A percentile compares a stretch with the other conserved stretches of the same genome.
phyloP scores from a whole-genome alignment of 495 filamentous ascomycete species.

The Hypoxylon fuscum region DNA sequence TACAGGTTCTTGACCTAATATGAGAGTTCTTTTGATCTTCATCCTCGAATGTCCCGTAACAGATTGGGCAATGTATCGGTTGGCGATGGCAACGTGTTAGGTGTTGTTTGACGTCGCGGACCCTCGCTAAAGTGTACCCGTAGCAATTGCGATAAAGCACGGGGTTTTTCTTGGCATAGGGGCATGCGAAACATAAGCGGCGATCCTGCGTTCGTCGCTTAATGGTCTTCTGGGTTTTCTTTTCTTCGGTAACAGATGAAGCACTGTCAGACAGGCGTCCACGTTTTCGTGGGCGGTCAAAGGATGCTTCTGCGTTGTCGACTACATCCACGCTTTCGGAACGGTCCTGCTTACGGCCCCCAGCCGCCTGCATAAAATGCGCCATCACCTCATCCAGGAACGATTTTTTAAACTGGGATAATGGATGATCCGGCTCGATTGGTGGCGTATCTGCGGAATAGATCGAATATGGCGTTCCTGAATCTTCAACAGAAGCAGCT shows the following conservation, averaged over 20 bases:
- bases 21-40: constrained; percentile 39
- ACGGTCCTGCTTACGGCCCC: constrained; percentile 16
- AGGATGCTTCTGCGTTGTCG: constrained; percentile 9
- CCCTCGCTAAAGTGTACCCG: constrained; percentile 39
- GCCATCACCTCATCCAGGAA: constrained; percentile 36
- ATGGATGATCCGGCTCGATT: constrained; percentile 32
- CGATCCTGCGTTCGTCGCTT: constrained; percentile 35
- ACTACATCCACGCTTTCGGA: constrained; percentile 11
- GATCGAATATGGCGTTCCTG: constrained; percentile 34
- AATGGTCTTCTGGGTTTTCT: constrained; percentile 20
- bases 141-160: constrained; percentile 42
- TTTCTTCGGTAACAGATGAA: constrained; percentile 13
- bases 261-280: constrained; percentile 15
- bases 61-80: constrained; percentile 45
- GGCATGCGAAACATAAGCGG: constrained; percentile 44
- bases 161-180: constrained; percentile 47
- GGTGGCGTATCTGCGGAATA: constrained; percentile 34
- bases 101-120: constrained; percentile 51
- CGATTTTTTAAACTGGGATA: constrained; percentile 31
- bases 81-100: constrained; percentile 43
- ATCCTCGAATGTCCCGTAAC: constrained; percentile 38
- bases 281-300: constrained; percentile 27
- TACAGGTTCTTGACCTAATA: constrained; percentile 28
- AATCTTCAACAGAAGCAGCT: constrained; percentile 17
- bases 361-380: constrained; percentile 17